These are phyloP conservation scores for Pholiota adiposa DNA, from an alignment of 1,284 basidiomycete genomes.

Conservation along the genomic window DNA sequence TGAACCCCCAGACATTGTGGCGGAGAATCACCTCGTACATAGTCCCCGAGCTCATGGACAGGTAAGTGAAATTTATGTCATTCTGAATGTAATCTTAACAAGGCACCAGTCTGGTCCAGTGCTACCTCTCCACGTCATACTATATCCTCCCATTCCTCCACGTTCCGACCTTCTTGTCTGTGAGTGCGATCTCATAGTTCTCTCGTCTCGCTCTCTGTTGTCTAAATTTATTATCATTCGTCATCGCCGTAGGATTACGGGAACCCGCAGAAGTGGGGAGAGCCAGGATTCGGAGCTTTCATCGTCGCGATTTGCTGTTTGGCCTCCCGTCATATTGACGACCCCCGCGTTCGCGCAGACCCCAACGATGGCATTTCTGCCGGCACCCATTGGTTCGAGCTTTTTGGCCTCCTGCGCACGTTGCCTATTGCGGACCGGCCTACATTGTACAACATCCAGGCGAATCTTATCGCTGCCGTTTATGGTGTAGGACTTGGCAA, in stretches of 20 bases:
- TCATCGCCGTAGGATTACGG: constrained; percentile 74
- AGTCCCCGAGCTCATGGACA: constrained; percentile 89
- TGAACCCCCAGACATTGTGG: constrained; percentile 82
- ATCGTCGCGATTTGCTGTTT: constrained; percentile 89
- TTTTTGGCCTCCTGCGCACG: constrained; percentile 82
- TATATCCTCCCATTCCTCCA: constrained; percentile 91
- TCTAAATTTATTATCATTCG: constrained; percentile 4
- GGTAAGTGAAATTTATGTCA: constrained; percentile 38
- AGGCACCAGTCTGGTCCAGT: constrained; percentile 67
- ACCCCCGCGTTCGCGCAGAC: constrained; percentile 82
- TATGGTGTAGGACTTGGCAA: constrained; percentile 88
- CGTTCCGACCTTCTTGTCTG: constrained; percentile 83
- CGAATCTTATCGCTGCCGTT: constrained; percentile 84
- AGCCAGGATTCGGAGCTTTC: constrained; percentile 90
- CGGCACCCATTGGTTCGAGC: constrained; percentile 89
- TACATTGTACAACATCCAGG: constrained; percentile 88
- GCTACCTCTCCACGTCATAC: constrained; percentile 87
- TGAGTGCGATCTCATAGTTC: constrained; percentile 41
- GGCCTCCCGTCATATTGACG: constrained; percentile 88
- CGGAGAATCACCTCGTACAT: constrained; percentile 76
- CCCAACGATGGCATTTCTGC: constrained; percentile 81
- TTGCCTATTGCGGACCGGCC: constrained; percentile 87
- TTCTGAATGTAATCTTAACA: constrained; percentile 11
- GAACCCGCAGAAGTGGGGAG: constrained; percentile 90
- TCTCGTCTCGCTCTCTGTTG: constrained; percentile 5